phyloP scores from a whole-genome alignment of 108 stramenopile genomes.

The Discostella pseudostelligera region DNA sequence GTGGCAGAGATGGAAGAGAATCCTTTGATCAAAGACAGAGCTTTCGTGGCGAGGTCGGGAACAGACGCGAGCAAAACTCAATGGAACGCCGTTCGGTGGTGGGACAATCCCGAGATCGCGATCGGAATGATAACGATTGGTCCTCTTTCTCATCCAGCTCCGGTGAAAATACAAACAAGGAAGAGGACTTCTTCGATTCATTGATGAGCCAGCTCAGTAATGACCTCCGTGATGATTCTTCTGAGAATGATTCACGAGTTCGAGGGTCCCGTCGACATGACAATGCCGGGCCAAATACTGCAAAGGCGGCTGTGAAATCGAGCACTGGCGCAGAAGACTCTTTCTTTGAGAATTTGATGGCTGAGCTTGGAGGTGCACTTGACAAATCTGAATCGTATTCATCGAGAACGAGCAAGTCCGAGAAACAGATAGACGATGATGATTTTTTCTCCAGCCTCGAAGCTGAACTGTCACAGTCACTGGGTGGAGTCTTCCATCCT shows the following conservation, averaged over 20 bases:
- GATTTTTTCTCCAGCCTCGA: conserved; percentile 80
- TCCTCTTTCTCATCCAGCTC: conserved; percentile 18
- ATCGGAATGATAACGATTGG: conserved; percentile 40
- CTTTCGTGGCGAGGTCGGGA: conserved; percentile 12
- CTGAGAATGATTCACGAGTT: conserved; percentile 12
- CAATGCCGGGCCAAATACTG: conserved; percentile 31
- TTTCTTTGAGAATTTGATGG: conserved; percentile 59
- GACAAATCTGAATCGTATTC: conserved; percentile 17
- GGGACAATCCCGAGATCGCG: conserved; percentile 21
- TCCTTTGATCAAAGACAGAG: background rate
- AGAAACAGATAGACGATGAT: conserved; percentile 47
- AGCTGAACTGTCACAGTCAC: conserved; percentile 60
- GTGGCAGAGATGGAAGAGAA: conserved; percentile 12
- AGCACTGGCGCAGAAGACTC: conserved; percentile 37
- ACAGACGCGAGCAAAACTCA: conserved; percentile 9
- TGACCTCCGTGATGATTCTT: conserved; percentile 24
- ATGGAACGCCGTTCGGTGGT: conserved; percentile 10
- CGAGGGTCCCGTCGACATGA: conserved; percentile 42
- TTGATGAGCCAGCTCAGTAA: conserved; percentile 58
- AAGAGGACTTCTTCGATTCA: conserved; percentile 51
- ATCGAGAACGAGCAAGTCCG: conserved; percentile 13
- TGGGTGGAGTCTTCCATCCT: conserved; percentile 17
- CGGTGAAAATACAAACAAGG: conserved; percentile 6
- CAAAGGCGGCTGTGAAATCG: conserved; percentile 6
- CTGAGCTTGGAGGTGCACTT: conserved; percentile 44